phyloP scores from a whole-genome alignment of 2,329 filamentous ascomycete genomes.

The Geosmithia flava region DNA sequence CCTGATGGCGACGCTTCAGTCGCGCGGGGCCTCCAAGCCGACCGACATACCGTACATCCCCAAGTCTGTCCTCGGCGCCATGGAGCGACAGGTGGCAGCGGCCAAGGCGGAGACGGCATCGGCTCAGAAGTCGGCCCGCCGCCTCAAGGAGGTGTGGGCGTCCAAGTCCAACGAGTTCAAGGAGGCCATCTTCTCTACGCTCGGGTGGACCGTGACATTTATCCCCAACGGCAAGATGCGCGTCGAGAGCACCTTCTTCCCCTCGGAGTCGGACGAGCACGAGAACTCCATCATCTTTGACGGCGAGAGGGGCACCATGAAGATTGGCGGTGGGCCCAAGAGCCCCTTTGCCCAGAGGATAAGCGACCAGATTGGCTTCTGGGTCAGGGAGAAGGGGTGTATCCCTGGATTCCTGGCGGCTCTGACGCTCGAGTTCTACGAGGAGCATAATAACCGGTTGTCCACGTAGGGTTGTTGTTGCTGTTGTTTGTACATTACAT shows the following conservation, averaged over 20 bases:
- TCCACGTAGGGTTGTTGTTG: background rate
- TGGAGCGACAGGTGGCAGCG: conserved; percentile 63
- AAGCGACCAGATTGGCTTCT: conserved; percentile 78
- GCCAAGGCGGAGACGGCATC: conserved; percentile 57
- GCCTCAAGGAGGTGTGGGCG: conserved; percentile 86
- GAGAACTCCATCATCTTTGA: conserved; percentile 74
- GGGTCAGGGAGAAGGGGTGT: conserved; percentile 87
- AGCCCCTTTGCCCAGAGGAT: conserved; percentile 82
- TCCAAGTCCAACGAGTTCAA: conserved; percentile 90
- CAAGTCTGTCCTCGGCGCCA: conserved; percentile 59
- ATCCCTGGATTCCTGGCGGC: conserved; percentile 90
- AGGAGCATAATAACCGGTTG: conserved; percentile 35
- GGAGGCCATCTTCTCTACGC: conserved; percentile 79
- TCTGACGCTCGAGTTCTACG: conserved; percentile 86
- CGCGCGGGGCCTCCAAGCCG: conserved; percentile 11
- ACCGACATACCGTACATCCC: conserved; percentile 56
- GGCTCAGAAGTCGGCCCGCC: conserved; percentile 69
- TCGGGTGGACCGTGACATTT: conserved; percentile 93
- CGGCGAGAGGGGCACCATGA: conserved; percentile 93
- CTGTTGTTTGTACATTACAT: no score
- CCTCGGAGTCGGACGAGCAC: conserved; percentile 54
- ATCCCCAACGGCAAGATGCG: conserved; percentile 95
- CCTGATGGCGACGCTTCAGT: conserved; percentile 59
- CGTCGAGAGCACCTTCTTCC: conserved; percentile 76
- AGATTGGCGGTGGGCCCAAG: conserved; percentile 81